Conservation (phyloP, 2,329 filamentous ascomycete genomes). For the Zasmidium cellare region DNA sequence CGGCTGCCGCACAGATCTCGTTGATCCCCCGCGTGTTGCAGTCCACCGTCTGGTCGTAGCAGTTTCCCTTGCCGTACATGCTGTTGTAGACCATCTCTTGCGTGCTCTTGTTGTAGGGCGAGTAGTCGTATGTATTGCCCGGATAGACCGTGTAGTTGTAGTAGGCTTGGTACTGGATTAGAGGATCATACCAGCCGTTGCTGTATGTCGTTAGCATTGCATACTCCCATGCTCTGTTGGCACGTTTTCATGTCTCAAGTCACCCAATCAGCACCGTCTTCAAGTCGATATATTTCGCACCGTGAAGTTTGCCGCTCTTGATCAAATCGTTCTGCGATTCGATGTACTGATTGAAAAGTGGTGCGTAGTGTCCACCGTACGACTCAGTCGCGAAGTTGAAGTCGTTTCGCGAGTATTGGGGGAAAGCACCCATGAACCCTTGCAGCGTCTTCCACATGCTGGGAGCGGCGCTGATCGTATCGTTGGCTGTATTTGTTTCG, state of each 20-base stretch:
- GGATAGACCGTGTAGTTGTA: constrained; percentile 59
- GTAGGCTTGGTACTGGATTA: constrained; percentile 58
- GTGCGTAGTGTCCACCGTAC: constrained; percentile 34
- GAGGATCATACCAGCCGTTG: constrained; percentile 60
- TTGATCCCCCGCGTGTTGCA: constrained; percentile 56
- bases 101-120: constrained; percentile 52
- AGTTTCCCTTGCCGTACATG: constrained; percentile 62
- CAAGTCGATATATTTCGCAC: constrained; percentile 36
- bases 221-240: too few relatives aligned
- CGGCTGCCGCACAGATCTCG: constrained; percentile 53
- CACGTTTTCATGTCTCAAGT: too few relatives aligned
- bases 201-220: constrained; percentile 43
- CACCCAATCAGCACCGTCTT: constrained; percentile 35
- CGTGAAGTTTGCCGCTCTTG: constrained; percentile 35
- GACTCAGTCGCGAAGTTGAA: constrained; percentile 35
- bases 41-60: constrained; percentile 56
- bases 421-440: constrained; percentile 64
- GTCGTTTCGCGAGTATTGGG: constrained; percentile 25
- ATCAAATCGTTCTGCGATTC: constrained; percentile 38
- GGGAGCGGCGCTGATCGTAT: constrained; percentile 54
- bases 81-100: constrained; percentile 58
- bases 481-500: constrained; percentile 52
- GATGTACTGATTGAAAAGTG: constrained; percentile 33
- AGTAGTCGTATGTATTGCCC: constrained; percentile 59
- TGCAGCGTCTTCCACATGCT: constrained; percentile 63